Conservation (phyloP, 2,329 filamentous ascomycete species). For the Sporothrix humicola region DNA sequence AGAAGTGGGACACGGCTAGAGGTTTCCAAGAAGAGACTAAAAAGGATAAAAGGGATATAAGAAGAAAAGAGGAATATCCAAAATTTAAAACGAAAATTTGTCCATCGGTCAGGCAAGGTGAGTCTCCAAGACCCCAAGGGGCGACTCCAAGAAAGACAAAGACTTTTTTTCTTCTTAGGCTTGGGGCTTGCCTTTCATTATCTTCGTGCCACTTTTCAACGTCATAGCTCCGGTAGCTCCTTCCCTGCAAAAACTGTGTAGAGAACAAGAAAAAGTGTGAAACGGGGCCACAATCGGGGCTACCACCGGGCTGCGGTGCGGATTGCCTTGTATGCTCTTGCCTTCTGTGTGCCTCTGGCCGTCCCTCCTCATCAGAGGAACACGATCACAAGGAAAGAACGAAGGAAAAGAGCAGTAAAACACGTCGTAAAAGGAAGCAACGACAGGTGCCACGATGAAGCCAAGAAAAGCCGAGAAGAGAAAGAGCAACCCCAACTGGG, state of each 20-base stretch:
- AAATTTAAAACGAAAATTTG: not conserved
- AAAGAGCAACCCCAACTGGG: not conserved
- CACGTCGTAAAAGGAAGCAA: not conserved
- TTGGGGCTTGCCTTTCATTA: too few relatives aligned
- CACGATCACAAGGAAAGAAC: not conserved
- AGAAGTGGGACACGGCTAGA: constrained; percentile 3
- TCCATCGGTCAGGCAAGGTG: not conserved
- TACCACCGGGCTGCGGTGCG: constrained; percentile 5
- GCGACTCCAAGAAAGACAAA: not conserved
- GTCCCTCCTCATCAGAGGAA: not conserved
- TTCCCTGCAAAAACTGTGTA: constrained; percentile 4
- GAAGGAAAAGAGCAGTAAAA: not conserved
- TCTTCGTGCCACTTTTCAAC: not conserved
- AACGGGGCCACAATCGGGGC: not conserved
- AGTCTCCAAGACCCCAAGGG: not conserved
- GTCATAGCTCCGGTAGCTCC: constrained; percentile 22
- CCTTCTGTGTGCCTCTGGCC: not conserved
- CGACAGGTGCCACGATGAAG: not conserved
- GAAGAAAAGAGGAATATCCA: too few relatives aligned
- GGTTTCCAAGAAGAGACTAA: not conserved
- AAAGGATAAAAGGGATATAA: not conserved
- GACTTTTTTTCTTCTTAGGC: not conserved
- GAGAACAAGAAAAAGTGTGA: not conserved
- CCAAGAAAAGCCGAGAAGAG: not conserved
- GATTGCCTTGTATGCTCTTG: not conserved